Base-by-base conservation (phyloP, 345 rosid species). In the Hypericum androsaemum region DNA sequence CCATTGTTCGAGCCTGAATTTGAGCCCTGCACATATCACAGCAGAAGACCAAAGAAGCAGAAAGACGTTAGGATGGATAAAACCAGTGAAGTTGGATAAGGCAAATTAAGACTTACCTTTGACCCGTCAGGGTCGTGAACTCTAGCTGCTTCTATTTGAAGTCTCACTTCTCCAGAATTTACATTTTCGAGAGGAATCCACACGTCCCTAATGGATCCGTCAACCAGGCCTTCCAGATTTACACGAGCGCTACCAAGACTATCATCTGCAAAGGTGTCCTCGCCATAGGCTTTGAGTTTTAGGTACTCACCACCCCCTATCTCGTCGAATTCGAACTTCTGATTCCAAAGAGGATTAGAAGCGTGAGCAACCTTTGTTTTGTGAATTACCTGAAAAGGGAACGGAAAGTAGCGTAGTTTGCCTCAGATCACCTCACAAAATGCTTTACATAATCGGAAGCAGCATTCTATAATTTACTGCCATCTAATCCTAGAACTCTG, bases 121-220 rank as follows among this genome's bases (percentile, higher is more conserved):
- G 80, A 74, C 53, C 82, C 94, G 63, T 85, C 95, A 9, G 16
- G 44, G 43, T 73, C 86, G 46, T 77, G 71, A 7, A 76, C 67
- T 61, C 59, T 71, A 52, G 77, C 58, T 39, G 89, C 88, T 75
- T 88, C 94, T 10, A 88, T 81, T 67, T 75, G 81, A 50, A 92
- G 83, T 76, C 88, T 79, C 52, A 92, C 47, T 64, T 92, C 98
- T 64, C 98, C 98, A 13, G 88, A 80, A 65, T 54, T 84, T 40
- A 78, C 98, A 58, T 81, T 89, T 74, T 92, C 96, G 16, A 88
- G 95, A 37, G 96, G 98, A 56, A 88, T 61, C 95, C 96, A 92
- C 36, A 81, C 70, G 64, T 92, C 83, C 68, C 83, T 74, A 51
- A 69, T 52, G 41, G 70, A 79, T 14, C 98, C 82, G 64, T 80